Conservation (phyloP, 2,329 filamentous ascomycete genomes). For the Phyllosticta citriasiana region DNA sequence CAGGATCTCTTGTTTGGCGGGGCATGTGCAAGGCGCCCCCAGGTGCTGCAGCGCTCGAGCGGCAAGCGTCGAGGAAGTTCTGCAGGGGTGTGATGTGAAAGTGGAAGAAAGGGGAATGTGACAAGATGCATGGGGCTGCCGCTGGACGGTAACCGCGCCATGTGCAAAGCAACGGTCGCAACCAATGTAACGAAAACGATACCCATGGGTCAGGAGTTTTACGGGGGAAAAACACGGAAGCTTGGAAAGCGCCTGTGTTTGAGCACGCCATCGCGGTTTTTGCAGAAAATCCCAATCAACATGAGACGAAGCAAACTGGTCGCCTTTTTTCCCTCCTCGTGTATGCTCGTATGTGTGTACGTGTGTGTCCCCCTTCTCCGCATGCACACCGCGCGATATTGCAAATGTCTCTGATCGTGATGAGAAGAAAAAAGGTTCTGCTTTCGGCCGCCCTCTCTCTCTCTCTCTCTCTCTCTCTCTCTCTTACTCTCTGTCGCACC, state of each 20-base stretch:
- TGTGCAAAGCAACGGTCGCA: neutral
- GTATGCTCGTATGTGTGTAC: neutral
- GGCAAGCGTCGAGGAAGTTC: neutral
- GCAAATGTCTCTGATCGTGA: neutral
- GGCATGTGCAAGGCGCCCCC: neutral
- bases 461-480: neutral
- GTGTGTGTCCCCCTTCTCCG: neutral
- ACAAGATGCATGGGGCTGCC: neutral
- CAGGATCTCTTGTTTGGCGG: neutral
- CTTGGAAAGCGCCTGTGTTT: neutral
- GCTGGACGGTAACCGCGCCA: neutral
- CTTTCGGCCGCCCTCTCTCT: neutral
- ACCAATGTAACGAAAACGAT: neutral
- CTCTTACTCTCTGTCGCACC: neutral
- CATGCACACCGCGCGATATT: neutral
- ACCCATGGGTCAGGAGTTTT: neutral
- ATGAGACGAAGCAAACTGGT: neutral
- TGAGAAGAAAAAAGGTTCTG: neutral
- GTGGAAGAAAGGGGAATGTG: neutral
- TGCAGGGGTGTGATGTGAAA: neutral
- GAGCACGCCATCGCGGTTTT: neutral
- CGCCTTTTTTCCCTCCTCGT: neutral
- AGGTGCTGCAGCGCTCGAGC: neutral
- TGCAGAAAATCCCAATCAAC: neutral
- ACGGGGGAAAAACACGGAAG: neutral